A percentile compares a stretch with the other conserved stretches of the same genome.
Conservation (phyloP, 2,329 filamentous ascomycete species). For the Sporothrix sp. region DNA sequence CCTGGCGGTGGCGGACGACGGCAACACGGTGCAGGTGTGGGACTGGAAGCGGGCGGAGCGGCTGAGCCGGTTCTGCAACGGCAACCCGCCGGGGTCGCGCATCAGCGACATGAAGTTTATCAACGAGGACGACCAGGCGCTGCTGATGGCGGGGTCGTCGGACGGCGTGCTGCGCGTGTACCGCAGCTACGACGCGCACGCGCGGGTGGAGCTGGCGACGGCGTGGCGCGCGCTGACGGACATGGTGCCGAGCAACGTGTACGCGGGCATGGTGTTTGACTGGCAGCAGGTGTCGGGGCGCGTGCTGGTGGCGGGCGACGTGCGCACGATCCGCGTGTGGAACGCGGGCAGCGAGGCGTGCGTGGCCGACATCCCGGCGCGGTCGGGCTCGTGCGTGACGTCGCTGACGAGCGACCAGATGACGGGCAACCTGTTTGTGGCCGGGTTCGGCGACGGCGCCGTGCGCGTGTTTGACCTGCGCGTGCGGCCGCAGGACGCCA, state of each 20-base stretch:
- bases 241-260: slow-evolving; percentile 86
- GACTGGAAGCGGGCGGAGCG: slow-evolving; percentile 75
- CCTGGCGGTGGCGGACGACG: slow-evolving; percentile 84
- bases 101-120: slow-evolving; percentile 96
- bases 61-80: slow-evolving; percentile 82
- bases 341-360: slow-evolving; percentile 90
- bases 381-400: slow-evolving; percentile 91
- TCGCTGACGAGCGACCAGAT: slow-evolving; percentile 96
- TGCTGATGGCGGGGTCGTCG: slow-evolving; percentile 89
- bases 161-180: slow-evolving; percentile 93
- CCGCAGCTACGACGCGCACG: slow-evolving; percentile 74
- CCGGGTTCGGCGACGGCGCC: slow-evolving; percentile 91
- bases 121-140: slow-evolving; percentile 94
- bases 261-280: slow-evolving; percentile 92
- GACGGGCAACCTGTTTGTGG: slow-evolving; percentile 90
- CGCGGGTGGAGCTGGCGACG: slow-evolving; percentile 73
- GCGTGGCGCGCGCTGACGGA: slow-evolving; percentile 88
- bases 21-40: slow-evolving; percentile 85
- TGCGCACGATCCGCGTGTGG: slow-evolving; percentile 93
- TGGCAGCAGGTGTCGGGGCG: slow-evolving; percentile 98
- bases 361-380: slow-evolving; percentile 84
- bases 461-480: slow-evolving; percentile 91
- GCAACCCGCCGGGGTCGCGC: slow-evolving; percentile 80
- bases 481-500: slow-evolving; percentile 70
- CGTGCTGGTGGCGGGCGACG: slow-evolving; percentile 90